Conservation (phyloP, 495 filamentous ascomycete species). For the Entonaema liquescens region DNA sequence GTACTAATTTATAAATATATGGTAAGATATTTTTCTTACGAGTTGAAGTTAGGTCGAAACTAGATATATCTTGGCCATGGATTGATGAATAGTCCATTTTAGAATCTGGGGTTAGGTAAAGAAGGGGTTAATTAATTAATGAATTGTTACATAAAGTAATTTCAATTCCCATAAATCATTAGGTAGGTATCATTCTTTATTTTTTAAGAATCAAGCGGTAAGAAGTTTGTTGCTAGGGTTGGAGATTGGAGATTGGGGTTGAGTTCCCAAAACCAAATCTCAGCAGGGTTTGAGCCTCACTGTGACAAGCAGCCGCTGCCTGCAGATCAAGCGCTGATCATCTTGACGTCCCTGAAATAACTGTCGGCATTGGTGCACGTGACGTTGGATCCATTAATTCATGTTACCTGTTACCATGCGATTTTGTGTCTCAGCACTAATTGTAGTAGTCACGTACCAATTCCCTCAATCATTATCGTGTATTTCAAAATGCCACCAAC, state of each 20-base stretch:
- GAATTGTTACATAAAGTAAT: neutral
- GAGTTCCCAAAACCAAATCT: conserved; percentile 26
- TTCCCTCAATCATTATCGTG: no score
- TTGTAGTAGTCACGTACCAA: neutral
- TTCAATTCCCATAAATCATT: neutral
- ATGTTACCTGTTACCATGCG: no score
- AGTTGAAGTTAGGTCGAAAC: conserved; percentile 55
- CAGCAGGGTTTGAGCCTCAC: conserved; percentile 39
- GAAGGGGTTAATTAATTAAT: neutral
- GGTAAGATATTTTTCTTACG: conserved; percentile 34
- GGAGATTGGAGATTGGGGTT: conserved; percentile 31
- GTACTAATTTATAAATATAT: conserved; percentile 2
- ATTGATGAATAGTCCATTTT: conserved; percentile 56
- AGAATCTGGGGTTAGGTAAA: neutral
- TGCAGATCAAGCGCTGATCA: conserved; percentile 38
- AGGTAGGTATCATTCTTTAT: neutral
- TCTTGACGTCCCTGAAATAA: conserved; percentile 10
- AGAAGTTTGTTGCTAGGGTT: conserved; percentile 12
- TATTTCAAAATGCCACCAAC: no score
- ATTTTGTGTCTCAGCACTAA: neutral
- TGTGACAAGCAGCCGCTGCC: conserved; percentile 29
- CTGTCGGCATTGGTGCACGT: conserved; percentile 22
- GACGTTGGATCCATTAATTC: conserved; percentile 20
- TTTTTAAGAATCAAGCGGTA: neutral
- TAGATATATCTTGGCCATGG: conserved; percentile 57